These are phyloP conservation scores for Phytophthora rubi DNA, from an alignment of 352 stramenopile genomes.

Conservation along the genomic window DNA sequence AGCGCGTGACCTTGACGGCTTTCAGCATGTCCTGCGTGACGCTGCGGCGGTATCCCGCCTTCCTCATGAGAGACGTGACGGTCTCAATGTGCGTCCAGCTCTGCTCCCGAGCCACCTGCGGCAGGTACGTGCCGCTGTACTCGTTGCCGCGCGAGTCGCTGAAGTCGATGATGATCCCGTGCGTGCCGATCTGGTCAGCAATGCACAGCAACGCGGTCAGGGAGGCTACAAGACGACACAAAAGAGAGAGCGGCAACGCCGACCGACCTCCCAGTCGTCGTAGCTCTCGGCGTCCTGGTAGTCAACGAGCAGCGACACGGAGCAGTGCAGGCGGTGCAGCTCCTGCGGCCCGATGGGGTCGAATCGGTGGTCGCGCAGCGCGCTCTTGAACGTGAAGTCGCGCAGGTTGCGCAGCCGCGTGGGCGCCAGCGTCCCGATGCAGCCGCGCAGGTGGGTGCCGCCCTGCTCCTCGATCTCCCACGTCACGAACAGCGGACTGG, in stretches of 20 bases:
- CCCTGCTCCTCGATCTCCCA: slow-evolving; percentile 78
- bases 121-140: slow-evolving; percentile 83
- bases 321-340: slow-evolving; percentile 71
- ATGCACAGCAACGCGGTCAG: neutral
- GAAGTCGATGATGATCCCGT: slow-evolving; percentile 88
- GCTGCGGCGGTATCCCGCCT: slow-evolving; percentile 71
- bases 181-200: slow-evolving; percentile 54
- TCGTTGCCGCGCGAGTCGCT: slow-evolving; percentile 48
- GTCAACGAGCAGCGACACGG: slow-evolving; percentile 84
- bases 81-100: slow-evolving; percentile 75
- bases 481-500: slow-evolving; percentile 83
- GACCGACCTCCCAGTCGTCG: slow-evolving; percentile 78
- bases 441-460: slow-evolving; percentile 63
- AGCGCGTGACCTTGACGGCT: slow-evolving; percentile 77
- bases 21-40: slow-evolving; percentile 65
- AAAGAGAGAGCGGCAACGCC: neutral
- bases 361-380: slow-evolving; percentile 78
- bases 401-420: slow-evolving; percentile 71
- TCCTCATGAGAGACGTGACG: slow-evolving; percentile 80
- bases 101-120: slow-evolving; percentile 79
- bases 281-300: slow-evolving; percentile 79
- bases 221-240: neutral
- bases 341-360: slow-evolving; percentile 75
- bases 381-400: slow-evolving; percentile 87
- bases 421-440: slow-evolving; percentile 79